Evolutionary conservation across 768 basidiomycete species (phyloP), one percentile per base, ranked within the genome.

Genomic region (Tulasnella sp.): DNA sequence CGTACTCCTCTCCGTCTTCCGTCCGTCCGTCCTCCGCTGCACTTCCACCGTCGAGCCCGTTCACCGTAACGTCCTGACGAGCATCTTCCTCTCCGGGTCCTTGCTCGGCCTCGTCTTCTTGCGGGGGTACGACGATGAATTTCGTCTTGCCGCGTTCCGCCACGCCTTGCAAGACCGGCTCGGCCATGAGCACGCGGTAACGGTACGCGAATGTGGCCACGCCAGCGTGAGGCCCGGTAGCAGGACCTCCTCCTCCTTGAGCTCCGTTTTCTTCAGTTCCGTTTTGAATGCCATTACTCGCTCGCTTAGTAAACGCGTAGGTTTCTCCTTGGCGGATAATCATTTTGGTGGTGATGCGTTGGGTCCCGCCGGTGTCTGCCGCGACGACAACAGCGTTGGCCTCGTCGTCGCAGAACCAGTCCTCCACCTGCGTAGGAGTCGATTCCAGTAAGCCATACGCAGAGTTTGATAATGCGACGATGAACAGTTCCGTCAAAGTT

Each of bases 111-210:
- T 49, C 49, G 49, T 34, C 38, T 6, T 68, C 67, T 34, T 68
- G 34, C 25, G 67, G 81, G 34, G 83, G 83, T 1, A 86, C 82
- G 17, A 91, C 80, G 71, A 90, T 83, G 71, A 94, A 82, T 34
- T 39, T 34, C 0, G 93, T 93, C 25, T 79, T 74, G 15, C 85
- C 85, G 38, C 82, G 82, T 42, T 84, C 80, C 17, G 87, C 85
- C 78, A 85, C 83, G 38, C 94, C 94, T 83, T 95, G 93, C n/a
- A 86, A 83, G 31, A 91, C 89, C 12, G 94, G 93, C 77, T 91
- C 87, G 4, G 88, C 79, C 85, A 93, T 86, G 72, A 88, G 86
- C 36, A 93, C 81, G 64, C 83, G 85, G 77, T 79, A 84, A 17
- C 72, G 36, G 40, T 75, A 77, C 22, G 68, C n/a, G 38, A 42